Base-by-base conservation (phyloP, 257 asterid genomes). In the Solanum clarkiae region DNA sequence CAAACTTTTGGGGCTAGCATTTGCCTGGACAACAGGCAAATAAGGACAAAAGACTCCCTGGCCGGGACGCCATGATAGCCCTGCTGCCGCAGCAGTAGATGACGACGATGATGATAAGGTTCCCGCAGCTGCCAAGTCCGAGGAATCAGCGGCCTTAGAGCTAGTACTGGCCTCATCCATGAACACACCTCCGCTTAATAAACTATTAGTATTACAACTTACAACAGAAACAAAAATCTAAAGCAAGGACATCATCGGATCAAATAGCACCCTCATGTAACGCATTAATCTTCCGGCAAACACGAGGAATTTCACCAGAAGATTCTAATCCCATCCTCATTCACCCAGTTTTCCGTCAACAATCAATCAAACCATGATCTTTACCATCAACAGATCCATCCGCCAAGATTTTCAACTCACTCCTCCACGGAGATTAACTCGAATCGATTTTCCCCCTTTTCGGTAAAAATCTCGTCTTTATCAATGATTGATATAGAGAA, bases 281-380 rank as follows among this genome's bases (percentile, higher is more conserved):
- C 88, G 72, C 80, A 40, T 69, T 40, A 69, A 86, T 86, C 97
- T 90, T 90, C 97, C 90, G 88, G 97, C 74, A 90, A 91, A 92
- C 86, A 90, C 90, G 77, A 89, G 68, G 92, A 82, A 90, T 90
- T 86, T 91, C 70, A 89, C 98, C 98, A 84, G 98, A 96, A 92
- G 97, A 96, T 90, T 96, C 94, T 84, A 94, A 92, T 90, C 98
- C 99, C 98, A 94, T 94, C 95, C 93, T 93, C 98, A 92, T 93
- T 87, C 91, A 88, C 94, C 42, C 86, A 72, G 80, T 84, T 80
- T 80, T 84, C 88, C 57, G 42, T 60, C 86, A 40, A 82, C 83
- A 84, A 66, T 81, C 85, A 65, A 65, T 60, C 68, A 92, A 82
- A 20, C 42, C 20, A 32, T n/a, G 68, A 77, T 69, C 87, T 82